phyloP scores from a whole-genome alignment of 495 filamentous ascomycete species.

The Penicillium mononematosum region DNA sequence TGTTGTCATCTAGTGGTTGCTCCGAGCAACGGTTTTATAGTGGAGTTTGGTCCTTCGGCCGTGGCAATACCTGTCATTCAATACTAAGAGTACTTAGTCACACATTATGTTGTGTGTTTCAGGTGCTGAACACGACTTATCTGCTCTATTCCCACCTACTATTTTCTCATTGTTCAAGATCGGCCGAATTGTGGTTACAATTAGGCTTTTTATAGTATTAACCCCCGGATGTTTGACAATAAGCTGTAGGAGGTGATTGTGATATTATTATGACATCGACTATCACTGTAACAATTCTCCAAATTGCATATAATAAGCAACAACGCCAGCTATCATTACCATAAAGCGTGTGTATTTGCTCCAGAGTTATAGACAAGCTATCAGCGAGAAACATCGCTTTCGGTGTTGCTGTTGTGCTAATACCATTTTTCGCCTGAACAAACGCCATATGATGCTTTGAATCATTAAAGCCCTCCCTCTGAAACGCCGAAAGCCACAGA shows the following conservation, averaged over 20 bases:
- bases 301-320: neutral
- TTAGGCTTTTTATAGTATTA: neutral
- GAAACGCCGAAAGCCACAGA: neutral
- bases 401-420: neutral
- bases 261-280: neutral
- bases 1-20: constrained; percentile 39
- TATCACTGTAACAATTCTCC: neutral
- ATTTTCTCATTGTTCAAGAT: neutral
- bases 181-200: neutral
- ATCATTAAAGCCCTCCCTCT: neutral
- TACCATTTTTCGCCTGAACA: neutral
- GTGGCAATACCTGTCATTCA: constrained; percentile 12
- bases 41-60: constrained; percentile 8
- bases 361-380: neutral
- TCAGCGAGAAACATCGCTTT: neutral
- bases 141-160: neutral
- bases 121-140: neutral
- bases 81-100: neutral
- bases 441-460: neutral
- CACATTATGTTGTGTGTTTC: neutral
- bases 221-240: neutral
- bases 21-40: constrained; percentile 32
- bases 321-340: neutral
- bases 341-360: neutral
- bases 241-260: neutral